A percentile compares a stretch with the other conserved stretches of the same genome.
phyloP scores from a whole-genome alignment of 306 rosid genomes.

The Citrullus amarus region DNA sequence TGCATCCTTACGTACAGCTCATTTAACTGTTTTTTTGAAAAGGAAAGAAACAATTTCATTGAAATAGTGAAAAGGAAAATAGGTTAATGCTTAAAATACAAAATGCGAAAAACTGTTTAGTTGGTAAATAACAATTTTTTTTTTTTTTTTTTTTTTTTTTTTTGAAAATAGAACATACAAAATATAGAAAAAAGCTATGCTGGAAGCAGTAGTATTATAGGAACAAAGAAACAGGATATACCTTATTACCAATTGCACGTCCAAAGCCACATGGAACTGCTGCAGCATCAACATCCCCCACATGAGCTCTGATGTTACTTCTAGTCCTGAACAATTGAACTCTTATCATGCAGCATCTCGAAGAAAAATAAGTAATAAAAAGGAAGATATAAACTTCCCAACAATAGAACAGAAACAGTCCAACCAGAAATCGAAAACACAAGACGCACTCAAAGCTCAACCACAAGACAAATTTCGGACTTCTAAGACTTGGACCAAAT shows the following conservation, averaged over 20 bases:
- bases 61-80: no score
- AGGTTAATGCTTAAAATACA: no score
- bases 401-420: not conserved
- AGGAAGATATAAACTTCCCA: not conserved
- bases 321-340: constrained; percentile 58
- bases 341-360: not conserved
- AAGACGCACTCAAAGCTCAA: not conserved
- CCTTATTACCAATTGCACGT: constrained; percentile 98
- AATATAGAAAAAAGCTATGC: not conserved
- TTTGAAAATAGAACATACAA: not conserved
- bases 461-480: not conserved
- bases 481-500: no score
- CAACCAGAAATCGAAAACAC: not conserved
- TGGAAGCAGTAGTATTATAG: constrained; percentile 3
- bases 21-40: no score
- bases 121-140: not conserved
- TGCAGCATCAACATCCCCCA: constrained; percentile 94
- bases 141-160: no score
- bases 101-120: not conserved
- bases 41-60: no score
- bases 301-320: constrained; percentile 44
- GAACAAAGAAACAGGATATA: constrained; percentile 11
- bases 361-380: not conserved
- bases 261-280: constrained; percentile 99
- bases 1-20: no score